Evolutionary conservation across 257 asterid species (phyloP), one percentile per base, ranked within the genome.

Genomic region (Petunia axillaris): DNA sequence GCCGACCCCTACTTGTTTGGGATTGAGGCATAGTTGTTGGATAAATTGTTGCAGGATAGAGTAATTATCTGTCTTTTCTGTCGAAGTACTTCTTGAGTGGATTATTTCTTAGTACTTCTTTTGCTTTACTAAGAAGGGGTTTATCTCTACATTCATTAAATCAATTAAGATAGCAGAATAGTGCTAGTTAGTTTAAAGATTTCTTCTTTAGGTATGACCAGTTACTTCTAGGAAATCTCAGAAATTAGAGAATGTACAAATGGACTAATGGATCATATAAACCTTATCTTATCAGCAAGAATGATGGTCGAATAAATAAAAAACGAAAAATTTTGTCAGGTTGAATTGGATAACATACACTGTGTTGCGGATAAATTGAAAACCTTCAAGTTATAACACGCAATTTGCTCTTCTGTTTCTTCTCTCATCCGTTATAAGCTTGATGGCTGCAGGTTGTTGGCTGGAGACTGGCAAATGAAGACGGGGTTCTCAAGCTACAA

Each of bases 381-480:
- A 35, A 13, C 14, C 35, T 35, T n/a, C 77, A 10, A 1, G 46
- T 11, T 73, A 35, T 35, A 11, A 8, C 8, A 7, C 0, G 2
- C 14, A 46, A 40, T 46, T 48, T 15, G n/a, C 44, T 78, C 36
- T 35, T 35, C 37, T 1, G 37, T 76, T 37, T 57, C 15, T 76
- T 76, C 15, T 38, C 37, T 75, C 39, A 75, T 41, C 66, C 65
- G 14, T 75, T 25, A 25, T 25, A 25, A 25, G 25, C 25, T 25
- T 25, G 25, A 77, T 25, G 54, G 35, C 0, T 81, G 80, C 70
- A 93, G 98, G 90, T 95, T 84, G 93, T 93, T 38, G 99, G 98
- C 39, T 95, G 99, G 99, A 93, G 85, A 83, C 6, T 92, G 71
- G 83, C 86, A 4, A 75, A 83, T 25, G 94, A 85, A 81, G 97